Base-by-base conservation (phyloP, 176 grass and related monocot genomes). In the Luzula sylvatica region DNA sequence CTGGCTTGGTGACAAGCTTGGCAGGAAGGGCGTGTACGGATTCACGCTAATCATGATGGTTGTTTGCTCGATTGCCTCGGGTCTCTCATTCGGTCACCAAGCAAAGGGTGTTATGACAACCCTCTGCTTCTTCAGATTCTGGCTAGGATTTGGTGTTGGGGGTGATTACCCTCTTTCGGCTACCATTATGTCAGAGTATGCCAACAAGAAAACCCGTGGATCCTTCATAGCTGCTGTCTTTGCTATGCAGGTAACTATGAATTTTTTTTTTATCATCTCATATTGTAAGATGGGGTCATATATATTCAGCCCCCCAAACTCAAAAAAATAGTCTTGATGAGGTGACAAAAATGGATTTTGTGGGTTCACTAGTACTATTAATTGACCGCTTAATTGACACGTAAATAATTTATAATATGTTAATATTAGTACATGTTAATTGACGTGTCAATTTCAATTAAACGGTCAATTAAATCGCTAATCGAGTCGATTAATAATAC, bases 161-260 rank as follows among this genome's bases (percentile, higher is more conserved):
- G 87, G 81, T 5, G 81, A 93, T 55, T 86, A 93, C 53, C 81
- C 81, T 0, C 66, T 86, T 0, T 60, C 55, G 1, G 84, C 79
- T 11, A 88, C 83, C 20, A 88, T 88, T 57, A 83, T 83, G 84
- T 82, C 84, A 0, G 85, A 88, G 66, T 88, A 88, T 50, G 85
- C 85, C 3, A 88, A 81, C 69, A 92, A 92, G 65, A 61, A 42
- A 19, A 94, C 87, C 9, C 82, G 87, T 12, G 82, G 82, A 2
- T 55, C 87, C 20, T 94, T 87, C 75, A 87, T 94, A 61, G 82
- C 87, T 0, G 87, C 82, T 0, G 87, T 94, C 11, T 94, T 94
- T 50, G 87, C 87, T 45, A 63, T 63, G 58, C 58, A 63, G 58
- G 58, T 63, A 63, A 4, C 0, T 7, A 60, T 24, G 21, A n/a